Evolutionary conservation across 257 asterid genomes (phyloP).

Genomic region (Haberlea rhodopensis): DNA sequence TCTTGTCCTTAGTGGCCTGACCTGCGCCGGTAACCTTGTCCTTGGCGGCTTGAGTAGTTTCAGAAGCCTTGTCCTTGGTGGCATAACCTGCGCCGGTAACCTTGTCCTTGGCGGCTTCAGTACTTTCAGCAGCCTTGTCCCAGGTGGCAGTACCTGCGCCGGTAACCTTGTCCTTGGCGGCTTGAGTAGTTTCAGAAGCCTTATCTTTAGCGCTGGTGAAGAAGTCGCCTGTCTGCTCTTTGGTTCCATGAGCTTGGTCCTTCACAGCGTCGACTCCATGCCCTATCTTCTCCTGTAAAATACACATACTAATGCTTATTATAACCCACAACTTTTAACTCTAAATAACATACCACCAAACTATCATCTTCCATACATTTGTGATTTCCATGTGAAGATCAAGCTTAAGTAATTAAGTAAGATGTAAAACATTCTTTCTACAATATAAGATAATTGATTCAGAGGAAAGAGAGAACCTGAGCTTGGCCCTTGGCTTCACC

Average conservation of each 20-base stretch:
- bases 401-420: too few relatives aligned
- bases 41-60: slow-evolving; percentile 29
- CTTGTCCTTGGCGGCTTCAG: slow-evolving; percentile 47
- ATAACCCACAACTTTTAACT: too few relatives aligned
- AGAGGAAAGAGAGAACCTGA: slow-evolving; percentile 60
- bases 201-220: slow-evolving; percentile 16
- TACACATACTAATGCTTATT: background rate
- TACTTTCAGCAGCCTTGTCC: slow-evolving; percentile 33
- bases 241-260: slow-evolving; percentile 50
- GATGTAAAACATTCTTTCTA: too few relatives aligned
- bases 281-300: slow-evolving; percentile 62
- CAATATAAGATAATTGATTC: too few relatives aligned
- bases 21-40: slow-evolving; percentile 23
- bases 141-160: slow-evolving; percentile 22
- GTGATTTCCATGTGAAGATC: too few relatives aligned
- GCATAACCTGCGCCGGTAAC: background rate
- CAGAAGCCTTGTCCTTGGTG: slow-evolving; percentile 34
- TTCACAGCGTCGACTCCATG: slow-evolving; percentile 44
- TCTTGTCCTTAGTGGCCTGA: slow-evolving; percentile 35
- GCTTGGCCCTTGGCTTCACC: slow-evolving; percentile 87
- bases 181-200: slow-evolving; percentile 22
- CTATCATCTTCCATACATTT: too few relatives aligned
- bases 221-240: slow-evolving; percentile 33
- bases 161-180: slow-evolving; percentile 26
- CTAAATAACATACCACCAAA: too few relatives aligned